These are phyloP conservation scores for Tetrahymena thermophila DNA, from an alignment of 73 alveolate genomes.

Conservation along the genomic window DNA sequence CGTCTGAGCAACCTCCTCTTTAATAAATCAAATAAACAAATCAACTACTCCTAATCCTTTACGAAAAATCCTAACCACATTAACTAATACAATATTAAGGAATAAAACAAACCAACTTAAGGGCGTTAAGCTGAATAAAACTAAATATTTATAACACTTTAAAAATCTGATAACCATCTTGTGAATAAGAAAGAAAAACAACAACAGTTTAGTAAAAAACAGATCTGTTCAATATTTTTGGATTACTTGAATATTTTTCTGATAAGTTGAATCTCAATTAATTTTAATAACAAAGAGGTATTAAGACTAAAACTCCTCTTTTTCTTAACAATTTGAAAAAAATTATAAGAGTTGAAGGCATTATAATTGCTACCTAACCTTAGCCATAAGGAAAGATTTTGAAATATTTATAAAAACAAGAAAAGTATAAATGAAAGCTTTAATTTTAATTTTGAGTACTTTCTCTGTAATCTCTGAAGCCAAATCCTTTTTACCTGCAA, in stretches of 20 bases:
- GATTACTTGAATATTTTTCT: not conserved
- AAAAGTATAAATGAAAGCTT: not conserved
- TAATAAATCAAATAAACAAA: not conserved
- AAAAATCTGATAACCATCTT: not conserved
- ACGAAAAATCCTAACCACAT: not conserved
- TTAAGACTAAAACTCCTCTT: not conserved
- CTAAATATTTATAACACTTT: no score
- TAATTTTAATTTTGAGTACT: not conserved
- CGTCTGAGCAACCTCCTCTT: not conserved
- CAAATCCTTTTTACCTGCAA: not conserved
- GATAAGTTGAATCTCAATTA: not conserved
- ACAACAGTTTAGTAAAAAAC: not conserved
- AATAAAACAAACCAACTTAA: not conserved
- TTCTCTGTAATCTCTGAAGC: not conserved
- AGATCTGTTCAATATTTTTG: not conserved
- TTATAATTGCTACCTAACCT: not conserved
- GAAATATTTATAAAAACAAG: not conserved
- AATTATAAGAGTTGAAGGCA: not conserved
- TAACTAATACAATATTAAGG: not conserved
- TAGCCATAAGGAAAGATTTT: not conserved
- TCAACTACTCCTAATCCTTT: not conserved
- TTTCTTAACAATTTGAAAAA: not conserved
- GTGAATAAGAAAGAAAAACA: not conserved
- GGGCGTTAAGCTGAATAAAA: not conserved
- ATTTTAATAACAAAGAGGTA: not conserved